A percentile compares a stretch with the other conserved stretches of the same genome.
Conservation (phyloP, 768 basidiomycete species). For the Gyrodon lividus region DNA sequence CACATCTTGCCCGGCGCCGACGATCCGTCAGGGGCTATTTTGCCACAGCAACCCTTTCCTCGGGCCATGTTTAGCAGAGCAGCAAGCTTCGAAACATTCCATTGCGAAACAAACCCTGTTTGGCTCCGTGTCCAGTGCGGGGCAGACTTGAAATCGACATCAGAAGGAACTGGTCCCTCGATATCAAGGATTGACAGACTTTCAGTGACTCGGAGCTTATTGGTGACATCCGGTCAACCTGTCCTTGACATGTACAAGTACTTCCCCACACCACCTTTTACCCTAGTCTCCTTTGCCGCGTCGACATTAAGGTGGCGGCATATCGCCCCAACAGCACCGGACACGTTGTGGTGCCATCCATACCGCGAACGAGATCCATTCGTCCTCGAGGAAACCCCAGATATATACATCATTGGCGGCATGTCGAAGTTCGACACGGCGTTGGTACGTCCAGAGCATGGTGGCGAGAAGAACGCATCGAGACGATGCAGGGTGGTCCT, state of each 20-base stretch:
- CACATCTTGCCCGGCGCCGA: slow-evolving; percentile 85
- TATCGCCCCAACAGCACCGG: slow-evolving; percentile 97
- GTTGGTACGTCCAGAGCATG: slow-evolving; percentile 47
- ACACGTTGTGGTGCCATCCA: slow-evolving; percentile 98
- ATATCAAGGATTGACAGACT: slow-evolving; percentile 11
- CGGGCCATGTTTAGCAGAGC: slow-evolving; percentile 81
- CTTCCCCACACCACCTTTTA: slow-evolving; percentile 65
- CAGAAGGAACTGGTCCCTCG: not conserved
- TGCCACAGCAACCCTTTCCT: slow-evolving; percentile 94
- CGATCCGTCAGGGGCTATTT: slow-evolving; percentile 85
- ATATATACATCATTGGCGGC: slow-evolving; percentile 91
- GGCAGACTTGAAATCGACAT: slow-evolving; percentile 27
- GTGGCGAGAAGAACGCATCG: slow-evolving; percentile 21
- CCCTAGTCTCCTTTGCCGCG: slow-evolving; percentile 71
- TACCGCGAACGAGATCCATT: slow-evolving; percentile 89
- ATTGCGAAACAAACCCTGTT: slow-evolving; percentile 85
- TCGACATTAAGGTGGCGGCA: slow-evolving; percentile 91
- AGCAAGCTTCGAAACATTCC: slow-evolving; percentile 59
- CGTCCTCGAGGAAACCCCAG: slow-evolving; percentile 78
- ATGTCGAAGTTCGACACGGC: slow-evolving; percentile 82
- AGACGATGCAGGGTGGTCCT: slow-evolving; percentile 70
- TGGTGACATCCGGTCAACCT: slow-evolving; percentile 91
- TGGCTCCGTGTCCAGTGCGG: slow-evolving; percentile 69
- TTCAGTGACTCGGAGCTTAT: slow-evolving; percentile 51
- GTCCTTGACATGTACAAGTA: slow-evolving; percentile 96